Evolutionary conservation across 2,329 filamentous ascomycete genomes (phyloP).

Genomic region (Colletotrichum sp.): DNA sequence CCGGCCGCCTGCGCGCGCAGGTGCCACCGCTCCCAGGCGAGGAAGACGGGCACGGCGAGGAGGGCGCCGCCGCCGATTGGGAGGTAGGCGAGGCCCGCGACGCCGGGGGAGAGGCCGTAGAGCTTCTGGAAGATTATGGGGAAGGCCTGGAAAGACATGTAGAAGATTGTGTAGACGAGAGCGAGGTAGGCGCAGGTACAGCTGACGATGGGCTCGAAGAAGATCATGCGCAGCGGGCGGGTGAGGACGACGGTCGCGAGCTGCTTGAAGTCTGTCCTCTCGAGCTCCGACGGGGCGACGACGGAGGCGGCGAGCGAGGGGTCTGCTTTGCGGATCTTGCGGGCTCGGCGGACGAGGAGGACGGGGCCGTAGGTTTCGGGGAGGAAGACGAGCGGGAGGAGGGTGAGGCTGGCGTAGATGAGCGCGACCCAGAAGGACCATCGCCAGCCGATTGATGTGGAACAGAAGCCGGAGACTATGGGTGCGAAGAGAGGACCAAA

Average conservation of each 20-base stretch:
- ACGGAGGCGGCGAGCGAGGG: constrained; percentile 50
- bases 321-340: constrained; percentile 59
- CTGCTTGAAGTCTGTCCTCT: constrained; percentile 59
- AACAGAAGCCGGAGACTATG: constrained; percentile 67
- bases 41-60: constrained; percentile 64
- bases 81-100: constrained; percentile 71
- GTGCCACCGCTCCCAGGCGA: constrained; percentile 54
- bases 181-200: constrained; percentile 74
- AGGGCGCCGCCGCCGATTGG: constrained; percentile 69
- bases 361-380: constrained; percentile 69
- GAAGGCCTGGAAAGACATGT: constrained; percentile 80
- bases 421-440: constrained; percentile 75
- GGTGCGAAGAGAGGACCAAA: constrained; percentile 72
- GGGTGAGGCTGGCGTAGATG: constrained; percentile 68
- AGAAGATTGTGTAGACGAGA: constrained; percentile 69
- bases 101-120: constrained; percentile 68
- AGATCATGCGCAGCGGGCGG: constrained; percentile 73
- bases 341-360: constrained; percentile 61
- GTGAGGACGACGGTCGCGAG: constrained; percentile 73
- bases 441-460: constrained; percentile 65
- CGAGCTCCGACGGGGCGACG: constrained; percentile 67
- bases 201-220: constrained; percentile 75
- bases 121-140: constrained; percentile 69
- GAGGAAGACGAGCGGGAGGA: constrained; percentile 66
- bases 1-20: constrained; percentile 23